These are phyloP conservation scores for barley (Hordeum vulgare) DNA, from an alignment of 176 grass and related monocot genomes.

Conservation along the genomic window MorexV3_pseudomolecules_assembly NC_058524.1:488771888-488772387, in stretches of 20 bases:
- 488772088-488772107: neutral
- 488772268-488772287: neutral
- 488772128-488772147: neutral
- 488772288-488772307: neutral
- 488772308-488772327: neutral
- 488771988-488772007: neutral
- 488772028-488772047: neutral
- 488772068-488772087: neutral
- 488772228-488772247: neutral
- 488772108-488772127: neutral
- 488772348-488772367: constrained; percentile 61
- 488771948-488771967: neutral
- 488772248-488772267: neutral
- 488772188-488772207: neutral
- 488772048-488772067: neutral
- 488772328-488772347: constrained; percentile 41
- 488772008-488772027: neutral
- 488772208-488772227: neutral
- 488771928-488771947: neutral
- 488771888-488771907: neutral
- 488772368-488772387: constrained; percentile 91
- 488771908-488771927: neutral
- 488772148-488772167: neutral
- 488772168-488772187: neutral
- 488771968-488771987: neutral